phyloP scores from a whole-genome alignment of 2,329 filamentous ascomycete species.

The Colletotrichum sp. region DNA sequence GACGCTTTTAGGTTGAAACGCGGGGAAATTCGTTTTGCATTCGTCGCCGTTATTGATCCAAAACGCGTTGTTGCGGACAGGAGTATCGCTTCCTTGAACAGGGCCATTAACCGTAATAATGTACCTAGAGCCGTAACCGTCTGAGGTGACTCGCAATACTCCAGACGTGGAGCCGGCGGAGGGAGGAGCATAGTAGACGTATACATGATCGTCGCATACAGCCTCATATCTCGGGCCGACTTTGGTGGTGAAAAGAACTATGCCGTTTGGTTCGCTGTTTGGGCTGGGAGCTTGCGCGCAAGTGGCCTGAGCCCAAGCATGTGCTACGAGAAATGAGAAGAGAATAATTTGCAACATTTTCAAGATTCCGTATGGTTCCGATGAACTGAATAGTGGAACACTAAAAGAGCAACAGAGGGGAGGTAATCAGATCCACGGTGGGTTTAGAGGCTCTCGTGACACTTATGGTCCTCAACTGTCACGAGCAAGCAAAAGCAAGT shows the following conservation, averaged over 20 bases:
- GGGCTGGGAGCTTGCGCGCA: neutral
- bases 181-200: neutral
- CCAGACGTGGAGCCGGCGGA: neutral
- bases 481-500: too few species aligned
- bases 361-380: fast-evolving
- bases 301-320: neutral
- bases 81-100: neutral
- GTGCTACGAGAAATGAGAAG: neutral
- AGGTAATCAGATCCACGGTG: too few species aligned
- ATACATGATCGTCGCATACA: neutral
- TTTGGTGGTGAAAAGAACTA: neutral
- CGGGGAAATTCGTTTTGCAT: fast-evolving
- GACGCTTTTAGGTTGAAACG: fast-evolving
- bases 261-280: neutral
- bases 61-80: neutral
- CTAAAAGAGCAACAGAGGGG: too few species aligned
- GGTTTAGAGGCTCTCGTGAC: too few species aligned
- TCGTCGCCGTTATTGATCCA: neutral
- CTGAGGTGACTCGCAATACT: neutral
- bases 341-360: neutral
- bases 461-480: too few species aligned
- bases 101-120: neutral
- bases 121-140: neutral
- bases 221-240: neutral
- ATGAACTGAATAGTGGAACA: fast-evolving